Percentiles rank a stretch among this genome's conserved stretches.
These are phyloP conservation scores for Suhomyces canberraensis DNA, from an alignment of 805 yeast genomes.

Conservation along the genomic window DNA sequence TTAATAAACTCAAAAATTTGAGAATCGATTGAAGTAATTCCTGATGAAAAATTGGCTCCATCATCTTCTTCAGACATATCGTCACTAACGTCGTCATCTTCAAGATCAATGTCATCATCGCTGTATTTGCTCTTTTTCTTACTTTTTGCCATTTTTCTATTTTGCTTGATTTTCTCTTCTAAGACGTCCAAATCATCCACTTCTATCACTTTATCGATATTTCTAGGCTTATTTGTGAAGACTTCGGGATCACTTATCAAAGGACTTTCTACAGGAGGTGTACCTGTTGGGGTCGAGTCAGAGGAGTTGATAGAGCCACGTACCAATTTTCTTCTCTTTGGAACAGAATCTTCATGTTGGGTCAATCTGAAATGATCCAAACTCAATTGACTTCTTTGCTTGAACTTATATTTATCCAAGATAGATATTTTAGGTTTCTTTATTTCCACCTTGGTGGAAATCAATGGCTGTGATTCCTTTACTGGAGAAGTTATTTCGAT, in stretches of 20 bases:
- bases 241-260: background rate
- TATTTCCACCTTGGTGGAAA: conserved; percentile 39
- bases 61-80: conserved; percentile 49
- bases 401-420: conserved; percentile 38
- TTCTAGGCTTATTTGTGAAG: background rate
- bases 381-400: conserved; percentile 30
- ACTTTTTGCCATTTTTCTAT: conserved; percentile 13
- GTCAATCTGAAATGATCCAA: conserved; percentile 24
- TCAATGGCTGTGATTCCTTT: conserved; percentile 4
- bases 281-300: background rate
- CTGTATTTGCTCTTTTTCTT: conserved; percentile 13
- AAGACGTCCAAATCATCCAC: conserved; percentile 38
- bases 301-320: conserved; percentile 24
- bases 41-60: conserved; percentile 29
- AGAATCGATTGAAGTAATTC: conserved; percentile 51
- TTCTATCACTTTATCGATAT: background rate
- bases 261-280: background rate
- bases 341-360: conserved; percentile 17
- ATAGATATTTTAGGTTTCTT: conserved; percentile 40
- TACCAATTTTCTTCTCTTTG: conserved; percentile 35
- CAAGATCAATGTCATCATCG: conserved; percentile 37
- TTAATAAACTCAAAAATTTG: conserved; percentile 77
- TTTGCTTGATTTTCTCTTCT: conserved; percentile 38
- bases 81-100: conserved; percentile 45
- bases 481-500: conserved; percentile 19